A percentile compares a stretch with the other conserved stretches of the same genome.
These are phyloP conservation scores for Salix udensis DNA, from an alignment of 345 rosid species.

Conservation along the genomic window DNA sequence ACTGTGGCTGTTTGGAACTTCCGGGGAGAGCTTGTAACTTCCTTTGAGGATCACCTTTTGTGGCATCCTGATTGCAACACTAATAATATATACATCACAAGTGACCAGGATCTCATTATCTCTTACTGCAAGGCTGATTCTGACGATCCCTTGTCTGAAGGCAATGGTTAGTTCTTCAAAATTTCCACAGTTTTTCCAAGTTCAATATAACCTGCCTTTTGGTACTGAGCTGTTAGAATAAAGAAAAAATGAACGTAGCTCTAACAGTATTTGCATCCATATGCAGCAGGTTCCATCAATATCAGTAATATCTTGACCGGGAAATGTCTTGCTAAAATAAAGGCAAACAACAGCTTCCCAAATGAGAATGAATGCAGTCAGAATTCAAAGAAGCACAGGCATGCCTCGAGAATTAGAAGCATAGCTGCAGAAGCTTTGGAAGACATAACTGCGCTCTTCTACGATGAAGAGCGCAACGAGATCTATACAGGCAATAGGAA, in stretches of 20 bases:
- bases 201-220: background rate
- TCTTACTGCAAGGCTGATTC: slow-evolving; percentile 74
- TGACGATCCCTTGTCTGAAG: slow-evolving; percentile 48
- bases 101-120: slow-evolving; percentile 68
- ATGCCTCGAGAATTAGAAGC: slow-evolving; percentile 31
- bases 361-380: slow-evolving; percentile 33
- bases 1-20: slow-evolving; percentile 79
- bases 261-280: background rate
- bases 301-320: slow-evolving; percentile 87
- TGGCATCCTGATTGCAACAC: slow-evolving; percentile 85
- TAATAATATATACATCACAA: slow-evolving; percentile 63
- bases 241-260: background rate
- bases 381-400: slow-evolving; percentile 22
- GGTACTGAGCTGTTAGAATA: background rate
- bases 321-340: slow-evolving; percentile 82
- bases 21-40: slow-evolving; percentile 58
- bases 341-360: slow-evolving; percentile 46
- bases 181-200: background rate
- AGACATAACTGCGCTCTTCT: slow-evolving; percentile 82
- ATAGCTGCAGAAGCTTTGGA: slow-evolving; percentile 67
- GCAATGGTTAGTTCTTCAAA: slow-evolving; percentile 41
- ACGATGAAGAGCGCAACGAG: slow-evolving; percentile 82
- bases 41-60: slow-evolving; percentile 59
- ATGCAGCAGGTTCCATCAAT: slow-evolving; percentile 75
- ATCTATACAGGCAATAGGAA: slow-evolving; percentile 74